Evolutionary conservation across 2,329 filamentous ascomycete genomes (phyloP).

Genomic region (Sporothrix brasiliensis): DNA sequence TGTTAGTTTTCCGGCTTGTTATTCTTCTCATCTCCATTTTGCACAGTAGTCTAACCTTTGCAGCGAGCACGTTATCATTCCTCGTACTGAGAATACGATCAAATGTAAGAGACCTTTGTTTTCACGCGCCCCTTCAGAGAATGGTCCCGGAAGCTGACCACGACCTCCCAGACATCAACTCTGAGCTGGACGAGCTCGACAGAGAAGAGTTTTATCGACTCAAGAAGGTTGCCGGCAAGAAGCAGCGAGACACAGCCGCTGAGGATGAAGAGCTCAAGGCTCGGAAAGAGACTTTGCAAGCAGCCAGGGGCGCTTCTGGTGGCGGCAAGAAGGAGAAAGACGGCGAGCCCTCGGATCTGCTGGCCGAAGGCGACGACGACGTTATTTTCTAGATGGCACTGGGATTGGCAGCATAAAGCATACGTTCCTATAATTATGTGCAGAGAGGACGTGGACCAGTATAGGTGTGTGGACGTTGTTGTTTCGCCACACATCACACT

Average conservation of each 20-base stretch:
- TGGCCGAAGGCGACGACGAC: conserved; percentile 76
- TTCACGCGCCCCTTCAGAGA: too few species aligned
- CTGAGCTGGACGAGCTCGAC: conserved; percentile 94
- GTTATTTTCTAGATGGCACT: conserved; percentile 71
- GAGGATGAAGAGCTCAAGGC: conserved; percentile 75
- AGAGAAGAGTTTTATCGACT: conserved; percentile 96
- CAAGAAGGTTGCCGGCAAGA: conserved; percentile 91
- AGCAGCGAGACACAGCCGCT: conserved; percentile 73
- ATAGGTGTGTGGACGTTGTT: not conserved
- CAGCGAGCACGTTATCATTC: conserved; percentile 92
- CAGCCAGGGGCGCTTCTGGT: conserved; percentile 42
- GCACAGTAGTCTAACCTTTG: conserved; percentile 25
- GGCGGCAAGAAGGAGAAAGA: conserved; percentile 37
- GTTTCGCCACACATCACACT: not conserved
- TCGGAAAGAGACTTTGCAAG: conserved; percentile 60
- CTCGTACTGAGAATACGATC: conserved; percentile 98
- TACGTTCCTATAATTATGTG: not conserved
- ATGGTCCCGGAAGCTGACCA: not conserved
- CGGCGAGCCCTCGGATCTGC: conserved; percentile 62
- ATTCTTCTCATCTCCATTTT: not conserved
- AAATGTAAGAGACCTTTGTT: conserved; percentile 65
- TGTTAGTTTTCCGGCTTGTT: conserved; percentile 58
- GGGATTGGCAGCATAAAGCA: not conserved
- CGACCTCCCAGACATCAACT: conserved; percentile 76
- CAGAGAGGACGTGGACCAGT: not conserved